Evolutionary conservation across 2,329 filamentous ascomycete species (phyloP).

Genomic region (Fusarium subglutinans): DNA sequence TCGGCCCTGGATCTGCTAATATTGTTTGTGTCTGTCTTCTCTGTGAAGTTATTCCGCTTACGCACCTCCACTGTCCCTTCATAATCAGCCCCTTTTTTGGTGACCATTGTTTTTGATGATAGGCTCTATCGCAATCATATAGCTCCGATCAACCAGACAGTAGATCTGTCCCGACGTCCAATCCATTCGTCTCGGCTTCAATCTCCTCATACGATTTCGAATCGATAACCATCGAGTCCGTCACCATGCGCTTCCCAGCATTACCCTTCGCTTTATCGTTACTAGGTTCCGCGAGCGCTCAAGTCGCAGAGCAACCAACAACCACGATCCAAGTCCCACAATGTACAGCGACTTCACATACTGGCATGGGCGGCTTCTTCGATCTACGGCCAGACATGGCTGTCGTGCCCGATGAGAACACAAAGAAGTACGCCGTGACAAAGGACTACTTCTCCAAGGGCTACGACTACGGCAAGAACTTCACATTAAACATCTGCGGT

Average conservation of each 20-base stretch:
- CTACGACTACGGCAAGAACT: conserved; percentile 82
- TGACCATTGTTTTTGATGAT: conserved; percentile 17
- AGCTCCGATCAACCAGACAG: neutral
- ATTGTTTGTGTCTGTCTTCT: neutral
- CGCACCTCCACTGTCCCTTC: neutral
- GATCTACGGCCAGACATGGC: conserved; percentile 66
- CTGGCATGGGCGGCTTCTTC: conserved; percentile 66
- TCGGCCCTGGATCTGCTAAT: neutral
- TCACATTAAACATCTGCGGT: conserved; percentile 84
- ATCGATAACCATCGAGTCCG: neutral
- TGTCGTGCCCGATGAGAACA: conserved; percentile 52
- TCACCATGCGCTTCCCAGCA: conserved; percentile 43
- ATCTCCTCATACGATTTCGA: neutral
- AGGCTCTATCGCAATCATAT: conserved; percentile 7
- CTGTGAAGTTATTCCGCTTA: neutral
- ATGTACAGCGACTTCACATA: conserved; percentile 66
- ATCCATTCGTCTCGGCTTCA: neutral
- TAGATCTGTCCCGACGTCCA: conserved; percentile 13
- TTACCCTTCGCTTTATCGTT: conserved; percentile 49
- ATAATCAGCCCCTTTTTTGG: neutral
- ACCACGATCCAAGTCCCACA: conserved; percentile 56
- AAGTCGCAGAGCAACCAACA: conserved; percentile 49
- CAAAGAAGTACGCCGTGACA: conserved; percentile 52
- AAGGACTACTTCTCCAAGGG: conserved; percentile 72
- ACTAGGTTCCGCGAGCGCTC: conserved; percentile 46